Evolutionary conservation across 2,329 filamentous ascomycete genomes (phyloP), one percentile per base, ranked within the genome.

Genomic region (Penicillium verrucosum): DNA sequence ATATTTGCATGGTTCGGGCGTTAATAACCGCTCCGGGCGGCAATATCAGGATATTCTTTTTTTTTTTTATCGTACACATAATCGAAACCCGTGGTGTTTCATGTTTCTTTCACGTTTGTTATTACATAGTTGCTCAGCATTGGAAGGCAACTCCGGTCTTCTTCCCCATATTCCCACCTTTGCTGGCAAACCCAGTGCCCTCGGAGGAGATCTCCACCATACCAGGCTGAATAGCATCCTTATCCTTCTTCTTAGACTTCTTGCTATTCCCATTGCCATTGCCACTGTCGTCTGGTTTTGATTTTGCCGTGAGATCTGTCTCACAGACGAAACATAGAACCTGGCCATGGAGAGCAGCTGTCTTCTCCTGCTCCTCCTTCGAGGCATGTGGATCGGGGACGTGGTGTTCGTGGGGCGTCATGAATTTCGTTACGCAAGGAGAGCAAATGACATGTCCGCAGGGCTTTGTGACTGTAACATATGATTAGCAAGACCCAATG

Each of bases 401-500:
- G 68, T 56, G 54, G 5, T 44, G 41, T 7, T 79, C 54, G 74
- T 77, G 41, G 5, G 85, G 82, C 8, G 81, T 82, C 80, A 97
- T 87, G 73, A 97, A 96, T 68, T 92, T 89, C 53, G 87, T 83
- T 16, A 92, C 88, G 68, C 93, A 97, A 38, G 83, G 87, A 66
- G 89, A 88, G 74, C 93, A 99, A 23, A 97, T 75, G 0, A 97
- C 92, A 71, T 99, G 93, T 0, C 93, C 93, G 68, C 93, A 99
- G 0, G 90, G 89, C 71, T 90, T 92, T 2, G 90, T 87, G 50
- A 97, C 78, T 80, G 50, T 21, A 27, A 50, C 36, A n/a, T 47
- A 18, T 16, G 16, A 43, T 63, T 43, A 60, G 58, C 47, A 36
- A 25, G 18, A 14, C 5, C 11, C n/a, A 10, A 49, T 36, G 2